phyloP scores from a whole-genome alignment of 345 rosid species.

The Rhodamnia argentea region DNA sequence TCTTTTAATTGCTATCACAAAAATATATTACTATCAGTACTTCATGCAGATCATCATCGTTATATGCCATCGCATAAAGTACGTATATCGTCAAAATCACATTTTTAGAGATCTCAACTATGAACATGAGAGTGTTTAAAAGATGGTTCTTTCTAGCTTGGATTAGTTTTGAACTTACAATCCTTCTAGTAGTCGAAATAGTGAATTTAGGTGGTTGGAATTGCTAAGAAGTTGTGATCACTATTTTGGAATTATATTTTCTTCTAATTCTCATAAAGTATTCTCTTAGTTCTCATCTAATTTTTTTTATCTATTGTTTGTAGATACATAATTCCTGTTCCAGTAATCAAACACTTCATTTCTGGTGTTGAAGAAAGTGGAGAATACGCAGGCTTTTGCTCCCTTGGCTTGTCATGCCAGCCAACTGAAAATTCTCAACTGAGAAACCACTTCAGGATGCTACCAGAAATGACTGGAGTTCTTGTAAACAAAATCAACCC shows the following conservation, averaged over 20 bases:
- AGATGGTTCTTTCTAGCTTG: neutral
- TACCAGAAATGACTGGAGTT: constrained; percentile 65
- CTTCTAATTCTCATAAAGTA: neutral
- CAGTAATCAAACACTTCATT: constrained; percentile 73
- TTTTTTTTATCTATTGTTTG: constrained; percentile 2
- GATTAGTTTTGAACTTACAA: neutral
- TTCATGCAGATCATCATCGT: neutral
- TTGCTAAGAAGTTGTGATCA: neutral
- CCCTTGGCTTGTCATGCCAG: constrained; percentile 78
- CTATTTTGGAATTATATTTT: neutral
- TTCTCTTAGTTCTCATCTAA: neutral
- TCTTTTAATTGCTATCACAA: neutral
- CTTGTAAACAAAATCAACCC: constrained; percentile 82
- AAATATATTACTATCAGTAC: neutral
- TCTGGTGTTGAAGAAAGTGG: constrained; percentile 63
- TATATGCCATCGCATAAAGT: neutral
- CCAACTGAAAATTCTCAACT: constrained; percentile 75
- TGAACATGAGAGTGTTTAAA: neutral
- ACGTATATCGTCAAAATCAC: neutral
- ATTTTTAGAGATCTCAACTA: neutral
- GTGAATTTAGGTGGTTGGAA: neutral
- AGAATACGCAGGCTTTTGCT: constrained; percentile 69
- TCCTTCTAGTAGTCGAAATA: neutral
- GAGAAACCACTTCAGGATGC: constrained; percentile 52
- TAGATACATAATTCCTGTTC: constrained; percentile 86